Conservation (phyloP, 2,329 filamentous ascomycete genomes). For the Aspergillus ruber region DNA sequence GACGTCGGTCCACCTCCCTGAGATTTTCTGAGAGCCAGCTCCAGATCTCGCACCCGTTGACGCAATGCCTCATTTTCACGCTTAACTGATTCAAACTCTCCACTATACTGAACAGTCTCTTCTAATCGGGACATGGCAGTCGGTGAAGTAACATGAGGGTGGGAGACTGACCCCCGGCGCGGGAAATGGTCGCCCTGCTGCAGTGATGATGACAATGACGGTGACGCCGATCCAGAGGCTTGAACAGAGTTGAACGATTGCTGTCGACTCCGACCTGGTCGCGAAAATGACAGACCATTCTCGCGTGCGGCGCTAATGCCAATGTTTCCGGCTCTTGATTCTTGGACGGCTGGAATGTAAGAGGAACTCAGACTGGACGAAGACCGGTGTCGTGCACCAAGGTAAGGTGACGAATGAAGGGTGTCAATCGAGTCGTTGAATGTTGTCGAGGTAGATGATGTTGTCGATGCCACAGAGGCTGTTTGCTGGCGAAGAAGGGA, state of each 20-base stretch:
- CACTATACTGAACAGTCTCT: conserved; percentile 35
- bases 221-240: conserved; percentile 23
- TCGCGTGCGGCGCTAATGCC: conserved; percentile 42
- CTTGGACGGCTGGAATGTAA: conserved; percentile 32
- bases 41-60: conserved; percentile 39
- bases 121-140: conserved; percentile 33
- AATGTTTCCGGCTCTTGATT: conserved; percentile 31
- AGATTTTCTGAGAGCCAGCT: conserved; percentile 26
- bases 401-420: conserved; percentile 34
- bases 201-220: conserved; percentile 25
- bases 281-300: conserved; percentile 18
- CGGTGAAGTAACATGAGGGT: conserved; percentile 21
- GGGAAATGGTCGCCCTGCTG: conserved; percentile 25
- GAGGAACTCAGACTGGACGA: conserved; percentile 49
- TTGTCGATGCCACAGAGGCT: conserved; percentile 55
- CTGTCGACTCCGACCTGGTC: conserved; percentile 36
- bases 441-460: conserved; percentile 50
- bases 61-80: conserved; percentile 43
- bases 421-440: conserved; percentile 44
- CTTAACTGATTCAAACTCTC: conserved; percentile 40
- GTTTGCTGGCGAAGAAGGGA: conserved; percentile 69
- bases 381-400: conserved; percentile 49
- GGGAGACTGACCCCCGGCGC: conserved; percentile 25
- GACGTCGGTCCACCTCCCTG: not conserved
- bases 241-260: conserved; percentile 36